Evolutionary conservation across 179 eudicot species (phyloP).

Genomic region (Carnegiea gigantea): DNA sequence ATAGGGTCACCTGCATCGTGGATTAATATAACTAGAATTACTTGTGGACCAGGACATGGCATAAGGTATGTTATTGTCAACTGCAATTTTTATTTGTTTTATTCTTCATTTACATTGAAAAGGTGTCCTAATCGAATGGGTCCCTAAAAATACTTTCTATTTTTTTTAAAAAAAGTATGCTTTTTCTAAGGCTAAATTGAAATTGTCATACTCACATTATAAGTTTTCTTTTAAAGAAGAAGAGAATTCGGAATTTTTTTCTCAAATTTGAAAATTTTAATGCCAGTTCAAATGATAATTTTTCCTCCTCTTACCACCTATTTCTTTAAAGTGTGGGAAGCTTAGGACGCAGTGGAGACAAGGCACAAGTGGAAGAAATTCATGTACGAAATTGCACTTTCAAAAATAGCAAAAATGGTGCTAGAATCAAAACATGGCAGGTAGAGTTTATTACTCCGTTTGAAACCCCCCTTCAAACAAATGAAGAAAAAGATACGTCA

Average conservation of each 20-base stretch:
- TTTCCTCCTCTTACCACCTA: too few species aligned
- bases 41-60: background rate
- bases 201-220: too few species aligned
- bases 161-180: too few species aligned
- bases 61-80: conserved; percentile 39
- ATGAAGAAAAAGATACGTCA: background rate
- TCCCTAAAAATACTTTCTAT: too few species aligned
- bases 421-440: conserved; percentile 62
- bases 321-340: conserved; percentile 47
- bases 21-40: conserved; percentile 13
- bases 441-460: conserved; percentile 12
- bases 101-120: background rate
- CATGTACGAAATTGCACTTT: conserved; percentile 40
- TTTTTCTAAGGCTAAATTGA: too few species aligned
- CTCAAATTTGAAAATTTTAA: too few species aligned
- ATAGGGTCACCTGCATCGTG: conserved; percentile 36
- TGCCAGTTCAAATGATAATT: too few species aligned
- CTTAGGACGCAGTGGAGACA: conserved; percentile 40
- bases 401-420: conserved; percentile 30
- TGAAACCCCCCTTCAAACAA: background rate
- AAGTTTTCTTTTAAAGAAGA: too few species aligned
- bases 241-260: too few species aligned
- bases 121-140: too few species aligned
- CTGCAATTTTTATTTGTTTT: background rate
- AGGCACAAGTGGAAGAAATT: conserved; percentile 42